phyloP scores from a whole-genome alignment of 768 basidiomycete genomes.

The Naganishia vaughanmartiniae region DNA sequence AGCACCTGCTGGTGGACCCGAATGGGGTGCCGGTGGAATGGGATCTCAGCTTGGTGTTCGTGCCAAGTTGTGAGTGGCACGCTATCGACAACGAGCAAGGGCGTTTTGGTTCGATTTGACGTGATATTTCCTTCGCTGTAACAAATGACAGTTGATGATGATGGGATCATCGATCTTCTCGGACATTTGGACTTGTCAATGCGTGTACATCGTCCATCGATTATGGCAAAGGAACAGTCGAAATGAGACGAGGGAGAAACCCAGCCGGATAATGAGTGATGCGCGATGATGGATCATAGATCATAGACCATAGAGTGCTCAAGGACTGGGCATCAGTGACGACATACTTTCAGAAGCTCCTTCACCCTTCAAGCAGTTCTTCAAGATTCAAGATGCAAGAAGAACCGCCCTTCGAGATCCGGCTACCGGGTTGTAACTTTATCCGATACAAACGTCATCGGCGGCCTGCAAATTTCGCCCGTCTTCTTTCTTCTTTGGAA shows the following conservation, averaged over 20 bases:
- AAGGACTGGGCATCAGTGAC: too few relatives aligned
- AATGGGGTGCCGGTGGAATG: slow-evolving; percentile 1
- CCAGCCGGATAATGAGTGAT: too few relatives aligned
- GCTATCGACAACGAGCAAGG: neutral
- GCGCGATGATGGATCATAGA: too few relatives aligned
- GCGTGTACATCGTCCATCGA: too few relatives aligned
- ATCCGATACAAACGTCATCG: neutral
- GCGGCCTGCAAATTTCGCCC: neutral
- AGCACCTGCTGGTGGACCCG: slow-evolving; percentile 6
- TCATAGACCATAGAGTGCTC: too few relatives aligned
- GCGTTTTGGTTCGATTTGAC: neutral
- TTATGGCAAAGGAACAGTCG: too few relatives aligned
- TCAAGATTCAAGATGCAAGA: neutral
- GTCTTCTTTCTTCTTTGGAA: too few relatives aligned
- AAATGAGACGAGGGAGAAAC: too few relatives aligned
- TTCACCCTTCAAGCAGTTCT: neutral
- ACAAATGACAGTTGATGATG: too few relatives aligned
- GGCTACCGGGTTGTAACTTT: neutral
- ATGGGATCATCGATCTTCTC: neutral
- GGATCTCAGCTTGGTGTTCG: neutral
- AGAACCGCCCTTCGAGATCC: neutral
- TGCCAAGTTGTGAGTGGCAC: slow-evolving; percentile 3
- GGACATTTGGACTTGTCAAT: too few relatives aligned
- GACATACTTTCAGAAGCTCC: too few relatives aligned
- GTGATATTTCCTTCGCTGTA: too few relatives aligned